Evolutionary conservation across 495 filamentous ascomycete genomes (phyloP).

Genomic region (Articulospora tetracladia): DNA sequence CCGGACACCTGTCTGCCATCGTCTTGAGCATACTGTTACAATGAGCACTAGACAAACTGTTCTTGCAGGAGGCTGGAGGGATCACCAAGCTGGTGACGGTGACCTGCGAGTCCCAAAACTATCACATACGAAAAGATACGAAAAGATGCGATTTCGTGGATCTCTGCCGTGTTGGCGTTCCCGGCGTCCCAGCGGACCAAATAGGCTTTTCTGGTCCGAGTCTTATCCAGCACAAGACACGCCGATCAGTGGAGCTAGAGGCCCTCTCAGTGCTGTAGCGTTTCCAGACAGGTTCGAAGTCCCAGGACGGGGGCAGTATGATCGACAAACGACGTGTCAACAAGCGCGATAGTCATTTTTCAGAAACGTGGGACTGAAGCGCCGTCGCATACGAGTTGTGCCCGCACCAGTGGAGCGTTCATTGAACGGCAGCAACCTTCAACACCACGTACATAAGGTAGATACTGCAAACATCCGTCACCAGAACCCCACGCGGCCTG

Average conservation of each 20-base stretch:
- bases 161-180: neutral
- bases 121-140: too few species aligned
- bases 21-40: too few species aligned
- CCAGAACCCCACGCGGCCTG: too few species aligned
- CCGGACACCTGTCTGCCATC: too few species aligned
- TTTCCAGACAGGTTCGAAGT: neutral
- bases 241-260: conserved; percentile 5
- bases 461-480: neutral
- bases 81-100: too few species aligned
- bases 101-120: too few species aligned
- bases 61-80: too few species aligned
- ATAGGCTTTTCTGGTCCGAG: neutral
- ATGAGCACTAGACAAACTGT: too few species aligned
- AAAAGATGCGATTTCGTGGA: neutral
- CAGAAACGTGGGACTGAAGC: neutral
- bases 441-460: neutral
- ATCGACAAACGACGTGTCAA: neutral
- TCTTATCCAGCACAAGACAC: conserved; percentile 1
- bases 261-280: neutral
- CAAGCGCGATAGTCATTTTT: neutral
- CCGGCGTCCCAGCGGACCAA: neutral
- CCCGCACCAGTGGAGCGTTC: too few species aligned
- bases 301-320: neutral
- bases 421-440: neutral
- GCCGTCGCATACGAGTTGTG: too few species aligned